Evolutionary conservation across 169 alveolate species (phyloP).

Genomic region (Cryptosporidium andersoni): DNA sequence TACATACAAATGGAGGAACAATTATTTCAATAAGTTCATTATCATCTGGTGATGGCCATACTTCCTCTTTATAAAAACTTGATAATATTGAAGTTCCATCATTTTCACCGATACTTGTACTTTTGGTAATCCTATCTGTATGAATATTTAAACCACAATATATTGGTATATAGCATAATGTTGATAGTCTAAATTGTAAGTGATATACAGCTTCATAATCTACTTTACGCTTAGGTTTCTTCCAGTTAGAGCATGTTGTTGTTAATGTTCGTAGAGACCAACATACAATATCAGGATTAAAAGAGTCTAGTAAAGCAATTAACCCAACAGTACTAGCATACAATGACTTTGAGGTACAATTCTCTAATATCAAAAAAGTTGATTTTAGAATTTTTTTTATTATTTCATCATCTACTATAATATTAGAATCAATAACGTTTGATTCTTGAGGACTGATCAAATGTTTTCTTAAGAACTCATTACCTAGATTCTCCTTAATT

Average conservation of each 20-base stretch:
- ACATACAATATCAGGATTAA: slow-evolving; percentile 66
- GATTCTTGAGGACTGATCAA: background rate
- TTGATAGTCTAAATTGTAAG: slow-evolving; percentile 56
- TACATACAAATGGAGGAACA: slow-evolving; percentile 58
- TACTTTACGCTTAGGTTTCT: slow-evolving; percentile 51
- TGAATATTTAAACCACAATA: background rate
- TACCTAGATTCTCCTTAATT: slow-evolving; percentile 45
- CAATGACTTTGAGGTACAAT: slow-evolving; percentile 56
- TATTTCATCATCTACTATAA: slow-evolving; percentile 22
- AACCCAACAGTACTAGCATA: slow-evolving; percentile 60
- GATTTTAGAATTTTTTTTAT: slow-evolving; percentile 55
- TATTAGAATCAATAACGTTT: background rate
- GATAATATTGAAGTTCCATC: background rate
- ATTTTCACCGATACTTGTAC: background rate
- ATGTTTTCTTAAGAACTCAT: slow-evolving; percentile 30
- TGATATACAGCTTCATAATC: slow-evolving; percentile 65
- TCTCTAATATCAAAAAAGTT: slow-evolving; percentile 54
- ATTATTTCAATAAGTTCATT: slow-evolving; percentile 52
- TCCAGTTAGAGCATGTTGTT: slow-evolving; percentile 69
- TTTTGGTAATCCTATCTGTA: background rate
- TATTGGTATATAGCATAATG: slow-evolving; percentile 52
- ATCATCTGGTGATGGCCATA: slow-evolving; percentile 42
- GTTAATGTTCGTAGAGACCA: slow-evolving; percentile 66
- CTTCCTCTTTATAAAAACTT: slow-evolving; percentile 39
- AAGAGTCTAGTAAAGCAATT: slow-evolving; percentile 60